Evolutionary conservation across 225 moss, liverwort and hornwort genomes (phyloP).

Genomic region (Polytrichum commune): DNA sequence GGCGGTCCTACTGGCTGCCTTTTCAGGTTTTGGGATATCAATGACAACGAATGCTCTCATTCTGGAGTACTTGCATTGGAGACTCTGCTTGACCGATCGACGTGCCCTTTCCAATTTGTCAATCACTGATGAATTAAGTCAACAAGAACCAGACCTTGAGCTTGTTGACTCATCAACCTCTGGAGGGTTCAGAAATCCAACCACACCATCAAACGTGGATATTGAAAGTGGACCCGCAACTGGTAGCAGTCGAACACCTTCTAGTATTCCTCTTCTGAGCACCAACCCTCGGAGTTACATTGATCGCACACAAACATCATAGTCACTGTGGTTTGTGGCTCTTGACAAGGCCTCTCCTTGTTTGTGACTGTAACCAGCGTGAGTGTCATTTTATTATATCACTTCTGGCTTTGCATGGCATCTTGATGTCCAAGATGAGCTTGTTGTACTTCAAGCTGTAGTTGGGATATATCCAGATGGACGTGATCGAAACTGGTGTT

Average conservation of each 20-base stretch:
- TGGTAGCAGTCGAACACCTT: slow-evolving; percentile 14
- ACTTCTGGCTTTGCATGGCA: no score
- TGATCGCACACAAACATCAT: background rate
- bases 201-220: slow-evolving; percentile 22
- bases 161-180: slow-evolving; percentile 30
- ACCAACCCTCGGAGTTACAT: slow-evolving; percentile 19
- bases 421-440: no score
- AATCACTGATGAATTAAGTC: slow-evolving; percentile 18
- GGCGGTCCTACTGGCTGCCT: slow-evolving; percentile 31
- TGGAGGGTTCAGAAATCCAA: slow-evolving; percentile 21
- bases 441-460: no score
- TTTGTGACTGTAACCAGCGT: no score
- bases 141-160: slow-evolving; percentile 24
- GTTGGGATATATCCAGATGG: no score
- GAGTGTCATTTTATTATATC: no score
- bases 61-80: slow-evolving; percentile 47
- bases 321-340: no score
- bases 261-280: background rate
- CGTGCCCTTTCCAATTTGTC: slow-evolving; percentile 7
- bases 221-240: slow-evolving; percentile 19
- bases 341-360: no score
- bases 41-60: slow-evolving; percentile 39
- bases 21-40: slow-evolving; percentile 30
- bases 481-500: no score
- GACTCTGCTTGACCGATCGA: slow-evolving; percentile 15